phyloP scores from a whole-genome alignment of 495 filamentous ascomycete genomes.

The Bathelium albidoporum region DNA sequence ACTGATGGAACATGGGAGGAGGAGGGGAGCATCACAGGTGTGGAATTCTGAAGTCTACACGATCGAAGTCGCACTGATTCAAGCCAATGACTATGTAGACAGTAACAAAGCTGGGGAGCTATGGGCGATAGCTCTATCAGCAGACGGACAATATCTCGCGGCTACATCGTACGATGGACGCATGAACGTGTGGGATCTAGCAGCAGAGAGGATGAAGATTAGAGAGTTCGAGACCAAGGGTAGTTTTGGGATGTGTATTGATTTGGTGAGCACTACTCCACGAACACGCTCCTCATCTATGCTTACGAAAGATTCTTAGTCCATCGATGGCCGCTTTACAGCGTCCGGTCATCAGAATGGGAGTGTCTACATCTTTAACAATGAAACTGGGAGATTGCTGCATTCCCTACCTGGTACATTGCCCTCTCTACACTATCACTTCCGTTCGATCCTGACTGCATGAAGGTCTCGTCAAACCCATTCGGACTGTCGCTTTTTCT shows the following conservation, averaged over 20 bases:
- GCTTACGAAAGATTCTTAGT: constrained; percentile 32
- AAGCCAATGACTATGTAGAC: constrained; percentile 26
- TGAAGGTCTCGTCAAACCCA: constrained; percentile 67
- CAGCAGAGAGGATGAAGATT: constrained; percentile 42
- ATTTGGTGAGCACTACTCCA: constrained; percentile 47
- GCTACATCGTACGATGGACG: constrained; percentile 72
- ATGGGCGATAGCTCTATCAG: constrained; percentile 80
- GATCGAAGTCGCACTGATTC: constrained; percentile 15
- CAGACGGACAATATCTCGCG: constrained; percentile 71
- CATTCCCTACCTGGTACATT: constrained; percentile 66
- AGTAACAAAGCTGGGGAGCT: constrained; percentile 50
- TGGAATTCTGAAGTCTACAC: constrained; percentile 10
- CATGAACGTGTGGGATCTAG: constrained; percentile 73
- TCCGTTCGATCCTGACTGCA: neutral
- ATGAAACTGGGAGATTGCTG: constrained; percentile 71
- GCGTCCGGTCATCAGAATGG: constrained; percentile 91
- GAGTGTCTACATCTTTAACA: constrained; percentile 89
- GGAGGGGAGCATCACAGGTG: constrained; percentile 39
- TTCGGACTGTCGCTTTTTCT: constrained; percentile 77
- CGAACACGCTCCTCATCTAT: neutral
- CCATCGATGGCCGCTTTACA: constrained; percentile 68
- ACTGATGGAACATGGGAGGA: constrained; percentile 36
- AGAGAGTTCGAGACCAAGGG: constrained; percentile 82
- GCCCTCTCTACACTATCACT: neutral
- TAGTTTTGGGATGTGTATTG: constrained; percentile 79